These are phyloP conservation scores for Aspergillus nidulans DNA, from an alignment of 495 filamentous ascomycete genomes.

Conservation along the genomic window DNA sequence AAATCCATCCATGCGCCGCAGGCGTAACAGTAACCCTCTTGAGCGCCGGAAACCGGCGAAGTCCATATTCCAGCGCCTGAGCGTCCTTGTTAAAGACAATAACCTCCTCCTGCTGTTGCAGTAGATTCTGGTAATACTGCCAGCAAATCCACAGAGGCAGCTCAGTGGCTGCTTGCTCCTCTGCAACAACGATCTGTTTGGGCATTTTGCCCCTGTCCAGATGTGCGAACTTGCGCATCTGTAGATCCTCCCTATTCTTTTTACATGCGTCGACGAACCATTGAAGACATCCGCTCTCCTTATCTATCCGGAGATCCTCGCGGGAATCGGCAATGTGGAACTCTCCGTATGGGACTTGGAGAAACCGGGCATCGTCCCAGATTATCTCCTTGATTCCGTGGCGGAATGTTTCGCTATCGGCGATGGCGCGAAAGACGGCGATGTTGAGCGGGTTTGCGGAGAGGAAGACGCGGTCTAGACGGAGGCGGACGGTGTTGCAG, in stretches of 20 bases:
- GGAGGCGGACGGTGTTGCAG: constrained; percentile 11
- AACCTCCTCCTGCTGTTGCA: constrained; percentile 17
- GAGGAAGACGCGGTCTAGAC: constrained; percentile 22
- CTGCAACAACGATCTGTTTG: neutral
- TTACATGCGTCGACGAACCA: constrained; percentile 19
- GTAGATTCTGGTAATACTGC: constrained; percentile 18
- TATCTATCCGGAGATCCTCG: neutral
- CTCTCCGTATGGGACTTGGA: neutral
- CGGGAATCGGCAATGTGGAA: neutral
- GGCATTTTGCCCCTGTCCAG: neutral
- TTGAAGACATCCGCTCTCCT: constrained; percentile 15
- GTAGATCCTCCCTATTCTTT: constrained; percentile 7
- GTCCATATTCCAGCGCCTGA: constrained; percentile 20
- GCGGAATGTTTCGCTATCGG: constrained; percentile 19
- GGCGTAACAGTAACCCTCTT: constrained; percentile 26
- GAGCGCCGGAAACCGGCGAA: constrained; percentile 23
- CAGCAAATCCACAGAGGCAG: constrained; percentile 15
- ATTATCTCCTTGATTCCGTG: constrained; percentile 22
- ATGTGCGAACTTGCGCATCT: neutral
- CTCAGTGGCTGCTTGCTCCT: constrained; percentile 11
- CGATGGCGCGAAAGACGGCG: constrained; percentile 24
- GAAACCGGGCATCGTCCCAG: constrained; percentile 24
- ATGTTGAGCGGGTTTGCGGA: constrained; percentile 22
- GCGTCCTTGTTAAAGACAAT: constrained; percentile 17
- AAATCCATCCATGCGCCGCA: constrained; percentile 25